phyloP scores from a whole-genome alignment of 2,329 filamentous ascomycete species.

The Amylocarpus encephaloides region DNA sequence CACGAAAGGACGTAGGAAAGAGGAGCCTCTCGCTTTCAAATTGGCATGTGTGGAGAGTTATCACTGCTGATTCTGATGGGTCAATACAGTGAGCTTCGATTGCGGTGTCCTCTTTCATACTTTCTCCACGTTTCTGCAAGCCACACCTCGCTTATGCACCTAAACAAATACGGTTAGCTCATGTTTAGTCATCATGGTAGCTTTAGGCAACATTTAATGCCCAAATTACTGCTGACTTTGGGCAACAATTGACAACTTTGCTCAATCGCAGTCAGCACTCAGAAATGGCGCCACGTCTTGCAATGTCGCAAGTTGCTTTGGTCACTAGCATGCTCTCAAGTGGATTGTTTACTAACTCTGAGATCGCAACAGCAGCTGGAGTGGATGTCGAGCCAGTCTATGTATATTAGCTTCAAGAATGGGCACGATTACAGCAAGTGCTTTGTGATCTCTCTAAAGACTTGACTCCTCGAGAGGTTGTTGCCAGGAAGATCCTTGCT shows the following conservation, averaged over 20 bases:
- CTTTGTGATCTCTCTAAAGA: too few species aligned
- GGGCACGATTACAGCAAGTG: too few species aligned
- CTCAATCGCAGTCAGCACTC: neutral
- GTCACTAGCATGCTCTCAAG: constrained; percentile 4
- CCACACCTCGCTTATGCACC: neutral
- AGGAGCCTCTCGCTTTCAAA: too few species aligned
- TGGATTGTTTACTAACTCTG: constrained; percentile 1
- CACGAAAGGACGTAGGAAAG: too few species aligned
- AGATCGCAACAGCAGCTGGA: constrained; percentile 7
- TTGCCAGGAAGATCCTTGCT: too few species aligned
- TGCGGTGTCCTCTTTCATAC: neutral
- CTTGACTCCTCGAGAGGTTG: too few species aligned
- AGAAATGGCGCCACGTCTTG: constrained; percentile 2
- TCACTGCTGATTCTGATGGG: too few species aligned
- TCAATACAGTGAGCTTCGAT: neutral
- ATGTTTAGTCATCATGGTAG: neutral
- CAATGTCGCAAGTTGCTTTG: constrained; percentile 3
- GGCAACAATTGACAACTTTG: neutral
- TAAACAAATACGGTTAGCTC: neutral
- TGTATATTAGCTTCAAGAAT: too few species aligned
- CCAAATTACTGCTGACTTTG: neutral
- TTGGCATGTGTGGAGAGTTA: too few species aligned
- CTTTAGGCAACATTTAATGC: neutral
- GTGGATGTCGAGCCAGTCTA: too few species aligned
- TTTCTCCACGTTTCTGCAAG: neutral